Base-by-base conservation (phyloP, 1,284 basidiomycete species). In the Puccinia hordei region DNA sequence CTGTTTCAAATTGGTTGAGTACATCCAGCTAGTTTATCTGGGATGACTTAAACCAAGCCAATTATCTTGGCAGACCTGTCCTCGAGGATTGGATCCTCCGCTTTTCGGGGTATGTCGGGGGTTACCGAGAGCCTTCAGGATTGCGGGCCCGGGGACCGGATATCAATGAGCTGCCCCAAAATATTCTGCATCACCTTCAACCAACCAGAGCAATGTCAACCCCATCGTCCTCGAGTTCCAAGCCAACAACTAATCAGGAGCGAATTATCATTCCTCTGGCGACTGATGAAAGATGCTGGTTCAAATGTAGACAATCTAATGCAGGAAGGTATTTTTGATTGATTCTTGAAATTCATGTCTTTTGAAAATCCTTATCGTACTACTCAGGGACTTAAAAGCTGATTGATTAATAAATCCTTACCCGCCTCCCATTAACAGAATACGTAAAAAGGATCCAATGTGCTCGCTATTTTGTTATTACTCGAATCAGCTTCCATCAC, bases 381-480 rank as follows among this genome's bases (percentile, higher is more conserved):
- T 44, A 68, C 33, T 44, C n/a, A n/a, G n/a, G n/a, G n/a, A 13
- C 6, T 33, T 41, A 57, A 17, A 33, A 24, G 46, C 27, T 71
- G 68, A 51, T 53, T n/a, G 38, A 44, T 13, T n/a, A 71, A 44
- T 17, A 8, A 0, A 71, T 49, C 24, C 51, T 57, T 22, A 15
- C 49, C 35, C 46, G 12, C 13, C 12, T 68, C 13, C 9, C 22
- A 35, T 49, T 15, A 55, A 66, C n/a, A 76, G 73, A 24, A 12
- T 76, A 30, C 73, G 73, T 30, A 61, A 61, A 5, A 49, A 51
- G 35, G 59, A 76, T 13, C 73, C 73, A 5, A 65, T 24, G 38
- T 76, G 73, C 46, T 65, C 61, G 35, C 59, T 76, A 10, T 76
- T 76, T 51, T 76, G 73, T 66, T 76, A 76, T 30, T 76, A 76